These are phyloP conservation scores for Tolypocladium pustulatum DNA, from an alignment of 2,329 filamentous ascomycete species.

Conservation along the genomic window DNA sequence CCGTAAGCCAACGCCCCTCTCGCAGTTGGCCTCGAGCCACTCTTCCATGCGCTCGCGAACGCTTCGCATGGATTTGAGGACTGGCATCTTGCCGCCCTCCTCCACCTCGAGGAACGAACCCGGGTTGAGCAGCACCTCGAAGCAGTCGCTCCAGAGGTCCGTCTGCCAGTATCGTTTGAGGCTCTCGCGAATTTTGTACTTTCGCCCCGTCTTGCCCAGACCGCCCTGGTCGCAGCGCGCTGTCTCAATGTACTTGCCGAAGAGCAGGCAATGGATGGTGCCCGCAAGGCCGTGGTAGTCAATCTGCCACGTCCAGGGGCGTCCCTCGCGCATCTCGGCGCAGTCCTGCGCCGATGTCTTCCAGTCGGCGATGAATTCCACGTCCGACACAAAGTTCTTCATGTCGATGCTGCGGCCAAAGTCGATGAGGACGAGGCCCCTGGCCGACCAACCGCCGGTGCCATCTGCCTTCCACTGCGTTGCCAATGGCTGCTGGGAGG, in stretches of 20 bases:
- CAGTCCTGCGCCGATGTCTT: constrained; percentile 80
- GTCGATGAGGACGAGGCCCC: constrained; percentile 82
- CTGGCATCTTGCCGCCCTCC: constrained; percentile 58
- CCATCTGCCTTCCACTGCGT: constrained; percentile 65
- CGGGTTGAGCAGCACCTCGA: constrained; percentile 81
- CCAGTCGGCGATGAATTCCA: constrained; percentile 90
- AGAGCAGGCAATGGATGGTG: constrained; percentile 78
- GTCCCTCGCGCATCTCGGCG: constrained; percentile 85
- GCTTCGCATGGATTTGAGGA: constrained; percentile 56
- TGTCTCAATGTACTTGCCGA: constrained; percentile 91
- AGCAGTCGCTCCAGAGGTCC: constrained; percentile 76
- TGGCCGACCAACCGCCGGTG: constrained; percentile 63
- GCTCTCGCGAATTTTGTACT: constrained; percentile 70
- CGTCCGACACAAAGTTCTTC: constrained; percentile 64
- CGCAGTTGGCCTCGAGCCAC: constrained; percentile 73
- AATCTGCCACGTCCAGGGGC: constrained; percentile 95
- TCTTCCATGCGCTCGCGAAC: constrained; percentile 71
- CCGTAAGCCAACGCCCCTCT: constrained; percentile 68
- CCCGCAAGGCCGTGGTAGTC: constrained; percentile 92
- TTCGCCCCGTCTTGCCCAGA: constrained; percentile 49
- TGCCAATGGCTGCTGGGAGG: constrained; percentile 36
- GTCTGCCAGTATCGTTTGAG: constrained; percentile 96
- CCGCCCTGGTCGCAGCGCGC: constrained; percentile 43
- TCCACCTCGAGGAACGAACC: constrained; percentile 53
- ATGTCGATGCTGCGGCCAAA: constrained; percentile 94